These are phyloP conservation scores for Evernia prunastri DNA, from an alignment of 495 filamentous ascomycete species.

Conservation along the genomic window DNA sequence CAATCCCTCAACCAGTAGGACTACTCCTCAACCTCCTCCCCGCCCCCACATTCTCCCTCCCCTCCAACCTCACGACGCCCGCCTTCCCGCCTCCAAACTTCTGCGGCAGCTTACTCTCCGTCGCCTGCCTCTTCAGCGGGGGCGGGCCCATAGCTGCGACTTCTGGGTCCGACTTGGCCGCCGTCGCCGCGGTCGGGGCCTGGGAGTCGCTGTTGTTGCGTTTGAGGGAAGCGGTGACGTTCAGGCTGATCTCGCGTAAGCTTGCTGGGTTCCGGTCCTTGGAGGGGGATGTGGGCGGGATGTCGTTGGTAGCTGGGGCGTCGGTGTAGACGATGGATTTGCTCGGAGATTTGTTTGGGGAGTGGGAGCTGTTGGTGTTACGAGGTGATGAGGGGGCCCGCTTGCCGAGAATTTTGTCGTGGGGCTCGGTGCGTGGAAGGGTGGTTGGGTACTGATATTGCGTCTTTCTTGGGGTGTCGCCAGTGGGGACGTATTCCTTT, in stretches of 20 bases:
- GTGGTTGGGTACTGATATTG: slow-evolving; percentile 67
- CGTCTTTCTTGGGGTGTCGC: slow-evolving; percentile 73
- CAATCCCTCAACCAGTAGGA: slow-evolving; percentile 15
- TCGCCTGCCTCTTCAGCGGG: slow-evolving; percentile 27
- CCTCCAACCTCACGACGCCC: slow-evolving; percentile 24
- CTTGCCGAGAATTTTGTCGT: slow-evolving; percentile 59
- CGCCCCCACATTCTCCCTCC: slow-evolving; percentile 25
- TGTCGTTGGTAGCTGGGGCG: slow-evolving; percentile 1
- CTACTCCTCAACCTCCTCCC: slow-evolving; percentile 32
- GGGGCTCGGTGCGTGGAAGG: slow-evolving; percentile 68
- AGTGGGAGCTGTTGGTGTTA: slow-evolving; percentile 7
- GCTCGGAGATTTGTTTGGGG: slow-evolving; percentile 31
- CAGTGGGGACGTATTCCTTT: slow-evolving; percentile 75
- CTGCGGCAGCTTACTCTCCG: slow-evolving; percentile 29
- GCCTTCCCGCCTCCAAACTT: slow-evolving; percentile 20
- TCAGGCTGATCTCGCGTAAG: slow-evolving; percentile 25
- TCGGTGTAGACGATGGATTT: slow-evolving; percentile 34
- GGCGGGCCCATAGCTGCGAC: slow-evolving; percentile 21
- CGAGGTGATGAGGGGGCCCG: slow-evolving; percentile 28
- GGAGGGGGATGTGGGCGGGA: slow-evolving; percentile 14
- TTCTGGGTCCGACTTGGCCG: slow-evolving; percentile 15
- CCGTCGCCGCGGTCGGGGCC: slow-evolving; percentile 5
- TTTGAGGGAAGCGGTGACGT: slow-evolving; percentile 15
- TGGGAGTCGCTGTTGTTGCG: slow-evolving; percentile 19
- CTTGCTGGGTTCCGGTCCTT: slow-evolving; percentile 15